Conservation (phyloP, 2,329 filamentous ascomycete species). For the Xylariales sp. region DNA sequence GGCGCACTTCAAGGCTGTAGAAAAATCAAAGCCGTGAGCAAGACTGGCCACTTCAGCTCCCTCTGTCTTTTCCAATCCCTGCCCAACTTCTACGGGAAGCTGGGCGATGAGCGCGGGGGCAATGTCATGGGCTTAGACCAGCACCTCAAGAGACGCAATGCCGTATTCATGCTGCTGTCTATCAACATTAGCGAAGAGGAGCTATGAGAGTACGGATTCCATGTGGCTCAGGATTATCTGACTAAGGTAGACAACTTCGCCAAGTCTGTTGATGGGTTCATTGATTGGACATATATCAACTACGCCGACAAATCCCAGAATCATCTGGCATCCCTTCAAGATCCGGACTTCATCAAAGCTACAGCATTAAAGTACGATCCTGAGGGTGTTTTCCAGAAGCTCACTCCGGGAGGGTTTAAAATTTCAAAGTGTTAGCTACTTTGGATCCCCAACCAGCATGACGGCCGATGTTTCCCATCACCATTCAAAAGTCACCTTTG, state of each 20-base stretch:
- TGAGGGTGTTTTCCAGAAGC: neutral
- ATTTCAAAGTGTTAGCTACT: too few species aligned
- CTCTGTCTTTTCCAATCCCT: constrained; percentile 37
- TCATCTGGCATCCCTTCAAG: constrained; percentile 1
- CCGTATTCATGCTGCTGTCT: constrained; percentile 4
- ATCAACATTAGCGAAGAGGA: constrained; percentile 3
- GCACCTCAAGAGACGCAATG: constrained; percentile 13
- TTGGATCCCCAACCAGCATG: too few species aligned
- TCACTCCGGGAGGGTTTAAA: constrained; percentile 2
- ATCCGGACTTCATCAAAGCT: neutral
- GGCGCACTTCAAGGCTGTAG: constrained; percentile 6
- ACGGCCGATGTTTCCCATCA: too few species aligned
- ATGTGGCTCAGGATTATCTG: neutral
- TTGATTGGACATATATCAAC: constrained; percentile 5
- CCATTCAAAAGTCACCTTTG: too few species aligned
- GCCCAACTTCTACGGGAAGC: constrained; percentile 31
- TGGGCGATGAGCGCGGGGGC: constrained; percentile 29
- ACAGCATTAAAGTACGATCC: constrained; percentile 2
- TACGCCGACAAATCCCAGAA: constrained; percentile 4
- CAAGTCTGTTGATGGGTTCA: neutral
- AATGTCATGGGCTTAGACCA: constrained; percentile 11
- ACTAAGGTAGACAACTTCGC: constrained; percentile 1
- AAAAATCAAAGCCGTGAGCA: constrained; percentile 21
- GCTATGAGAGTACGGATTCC: neutral
- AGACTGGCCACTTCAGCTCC: constrained; percentile 30